phyloP scores from a whole-genome alignment of 23 red algal species.

The Rhodosorus marinus region DNA sequence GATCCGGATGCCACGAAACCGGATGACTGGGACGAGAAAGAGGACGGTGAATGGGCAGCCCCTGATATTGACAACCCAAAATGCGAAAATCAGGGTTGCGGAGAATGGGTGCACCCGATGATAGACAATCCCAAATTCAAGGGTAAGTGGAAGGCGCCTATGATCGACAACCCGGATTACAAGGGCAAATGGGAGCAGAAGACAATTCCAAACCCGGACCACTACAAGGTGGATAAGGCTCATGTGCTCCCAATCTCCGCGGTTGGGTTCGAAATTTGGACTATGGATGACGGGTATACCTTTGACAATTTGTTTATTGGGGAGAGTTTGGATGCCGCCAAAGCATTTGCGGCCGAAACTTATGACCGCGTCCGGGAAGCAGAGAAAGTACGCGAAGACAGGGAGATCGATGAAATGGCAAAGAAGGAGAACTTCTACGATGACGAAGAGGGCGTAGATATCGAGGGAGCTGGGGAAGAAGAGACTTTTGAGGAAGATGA shows the following conservation, averaged over 20 bases:
- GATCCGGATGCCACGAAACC: slow-evolving; percentile 74
- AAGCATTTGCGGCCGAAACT: slow-evolving; percentile 32
- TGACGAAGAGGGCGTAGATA: too few relatives aligned
- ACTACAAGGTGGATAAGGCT: slow-evolving; percentile 45
- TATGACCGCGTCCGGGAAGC: slow-evolving; percentile 33
- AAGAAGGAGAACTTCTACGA: too few relatives aligned
- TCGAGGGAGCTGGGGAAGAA: too few relatives aligned
- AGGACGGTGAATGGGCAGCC: slow-evolving; percentile 85
- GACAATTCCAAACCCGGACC: slow-evolving; percentile 81
- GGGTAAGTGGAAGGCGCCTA: slow-evolving; percentile 95
- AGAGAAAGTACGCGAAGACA: too few relatives aligned
- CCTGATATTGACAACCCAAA: slow-evolving; percentile 73
- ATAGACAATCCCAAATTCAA: slow-evolving; percentile 84
- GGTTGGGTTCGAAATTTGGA: slow-evolving; percentile 84
- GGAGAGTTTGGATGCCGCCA: slow-evolving; percentile 21
- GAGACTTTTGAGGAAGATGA: too few relatives aligned
- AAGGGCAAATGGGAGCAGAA: slow-evolving; percentile 70
- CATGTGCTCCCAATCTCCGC: slow-evolving; percentile 35
- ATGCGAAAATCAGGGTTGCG: slow-evolving; percentile 79
- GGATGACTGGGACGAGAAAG: slow-evolving; percentile 64
- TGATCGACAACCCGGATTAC: slow-evolving; percentile 91
- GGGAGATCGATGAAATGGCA: too few relatives aligned
- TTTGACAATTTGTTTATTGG: slow-evolving; percentile 92
- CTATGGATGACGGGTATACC: slow-evolving; percentile 85
- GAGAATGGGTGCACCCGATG: slow-evolving; percentile 73